phyloP scores from a whole-genome alignment of 805 yeast genomes.

The Saturnispora dispora region DNA sequence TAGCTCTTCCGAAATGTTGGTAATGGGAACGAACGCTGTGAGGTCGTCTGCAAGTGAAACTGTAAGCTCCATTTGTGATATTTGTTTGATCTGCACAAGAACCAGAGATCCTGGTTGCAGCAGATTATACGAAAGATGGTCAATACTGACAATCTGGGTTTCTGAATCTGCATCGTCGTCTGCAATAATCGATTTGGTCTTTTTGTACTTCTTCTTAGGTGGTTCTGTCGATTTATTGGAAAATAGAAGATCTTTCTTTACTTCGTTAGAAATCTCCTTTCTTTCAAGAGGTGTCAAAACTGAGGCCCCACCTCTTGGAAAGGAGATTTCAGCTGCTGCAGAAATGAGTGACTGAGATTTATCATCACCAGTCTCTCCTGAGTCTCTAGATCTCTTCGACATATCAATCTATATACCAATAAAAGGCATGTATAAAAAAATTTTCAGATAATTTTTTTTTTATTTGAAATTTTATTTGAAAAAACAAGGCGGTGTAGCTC shows the following conservation, averaged over 20 bases:
- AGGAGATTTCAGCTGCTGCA: constrained; percentile 42
- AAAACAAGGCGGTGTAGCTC: not conserved
- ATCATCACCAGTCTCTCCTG: constrained; percentile 24
- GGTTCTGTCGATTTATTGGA: constrained; percentile 22
- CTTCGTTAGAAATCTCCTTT: constrained; percentile 89
- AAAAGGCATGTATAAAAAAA: not conserved
- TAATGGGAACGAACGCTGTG: constrained; percentile 68
- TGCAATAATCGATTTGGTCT: constrained; percentile 23
- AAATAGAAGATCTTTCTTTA: constrained; percentile 76
- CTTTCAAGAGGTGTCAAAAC: constrained; percentile 83
- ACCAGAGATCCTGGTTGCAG: constrained; percentile 64
- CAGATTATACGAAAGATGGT: constrained; percentile 51
- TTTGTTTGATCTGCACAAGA: constrained; percentile 63
- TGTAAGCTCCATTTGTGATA: constrained; percentile 54
- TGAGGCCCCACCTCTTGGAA: constrained; percentile 95
- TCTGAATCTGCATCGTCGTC: constrained; percentile 20
- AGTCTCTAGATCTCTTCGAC: constrained; percentile 43
- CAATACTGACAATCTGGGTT: constrained; percentile 36
- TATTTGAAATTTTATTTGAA: not conserved
- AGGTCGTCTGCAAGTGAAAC: constrained; percentile 74
- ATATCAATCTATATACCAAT: not conserved
- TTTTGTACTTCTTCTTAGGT: constrained; percentile 23
- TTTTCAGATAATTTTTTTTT: not conserved
- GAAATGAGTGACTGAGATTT: constrained; percentile 22
- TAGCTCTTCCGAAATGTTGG: constrained; percentile 59